phyloP scores from a whole-genome alignment of 2,329 filamentous ascomycete genomes.

The Trichoderma gracile region DNA sequence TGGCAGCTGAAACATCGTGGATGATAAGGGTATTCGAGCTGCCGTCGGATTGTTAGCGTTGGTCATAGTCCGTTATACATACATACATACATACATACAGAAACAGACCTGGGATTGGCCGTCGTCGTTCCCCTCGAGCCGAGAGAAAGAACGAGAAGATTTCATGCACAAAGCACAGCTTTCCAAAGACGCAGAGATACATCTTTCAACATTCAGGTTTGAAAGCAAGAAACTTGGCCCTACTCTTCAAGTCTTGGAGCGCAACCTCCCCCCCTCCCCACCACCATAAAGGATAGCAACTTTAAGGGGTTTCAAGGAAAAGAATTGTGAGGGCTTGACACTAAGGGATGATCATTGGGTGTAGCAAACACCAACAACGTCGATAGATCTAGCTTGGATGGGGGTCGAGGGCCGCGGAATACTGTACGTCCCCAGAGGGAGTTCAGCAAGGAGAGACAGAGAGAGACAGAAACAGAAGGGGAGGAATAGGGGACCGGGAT shows the following conservation, averaged over 20 bases:
- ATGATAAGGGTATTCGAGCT: conserved; percentile 17
- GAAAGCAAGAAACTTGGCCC: not conserved
- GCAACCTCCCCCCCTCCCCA: too few species aligned
- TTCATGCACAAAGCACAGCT: not conserved
- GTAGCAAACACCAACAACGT: not conserved
- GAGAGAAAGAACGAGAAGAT: not conserved
- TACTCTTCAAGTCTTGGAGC: not conserved
- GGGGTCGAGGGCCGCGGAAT: not conserved
- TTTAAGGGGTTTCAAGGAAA: not conserved
- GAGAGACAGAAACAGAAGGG: not conserved
- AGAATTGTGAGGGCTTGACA: not conserved
- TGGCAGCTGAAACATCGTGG: conserved; percentile 19
- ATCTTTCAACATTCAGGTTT: not conserved
- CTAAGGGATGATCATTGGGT: not conserved
- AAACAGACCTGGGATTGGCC: conserved; percentile 6
- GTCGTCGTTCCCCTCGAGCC: not conserved
- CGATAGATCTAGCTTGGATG: not conserved
- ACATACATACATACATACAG: not conserved
- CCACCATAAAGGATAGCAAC: too few species aligned
- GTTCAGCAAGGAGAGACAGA: not conserved
- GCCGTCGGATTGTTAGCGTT: conserved; percentile 11
- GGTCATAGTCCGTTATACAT: conserved; percentile 8
- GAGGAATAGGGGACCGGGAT: not conserved
- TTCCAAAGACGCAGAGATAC: not conserved
- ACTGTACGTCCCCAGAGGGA: not conserved